Evolutionary conservation across 163 green algal genomes (phyloP), one percentile per base, ranked within the genome.

Genomic region (Prototheca cutis): DNA sequence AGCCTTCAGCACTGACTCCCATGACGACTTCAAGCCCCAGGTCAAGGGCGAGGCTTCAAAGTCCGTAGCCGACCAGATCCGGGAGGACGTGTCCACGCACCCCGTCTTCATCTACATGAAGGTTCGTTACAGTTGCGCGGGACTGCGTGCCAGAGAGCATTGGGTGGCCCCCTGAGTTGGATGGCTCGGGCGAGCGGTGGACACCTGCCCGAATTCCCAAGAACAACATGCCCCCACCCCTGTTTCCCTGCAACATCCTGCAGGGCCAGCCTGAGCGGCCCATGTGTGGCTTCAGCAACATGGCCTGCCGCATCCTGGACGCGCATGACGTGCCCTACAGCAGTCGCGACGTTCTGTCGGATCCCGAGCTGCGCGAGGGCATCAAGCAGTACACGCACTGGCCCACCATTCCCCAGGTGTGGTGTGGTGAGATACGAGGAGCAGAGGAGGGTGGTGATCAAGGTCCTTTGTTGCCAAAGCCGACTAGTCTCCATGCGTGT

Each of bases 51-150:
- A 66, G 6, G 29, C 61, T 18, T 39, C 67, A 4, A 60, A 51
- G 18, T 65, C 25, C 27, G 70, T 86, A 17, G 63, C 68, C 15
- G 77, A 87, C 2, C 58, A 74, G 28, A 96, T 97, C 28, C 68
- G 88, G 47, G 27, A 83, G 10, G 86, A 95, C 62, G 73, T 98
- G 18, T 65, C 48, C 2, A 56, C 52, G 2, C 74, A 95, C 59
- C 72, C 80, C 36, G 83, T 98, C 1, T 93, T 97, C 63, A 62
- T 98, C 2, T 98, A 95, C 75, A 98, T 98, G 90, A 97, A 96
- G 84, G 84, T 82, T 42, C 3, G 65, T 8, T 45, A 13, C 36
- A 13, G 36, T n/a, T n/a, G n/a, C n/a, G n/a, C n/a, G n/a, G n/a
- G n/a, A n/a, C n/a, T n/a, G n/a, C n/a, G n/a, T n/a, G n/a, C n/a